A percentile compares a stretch with the other conserved stretches of the same genome.
These are phyloP conservation scores for Candida broadrunensis DNA, from an alignment of 805 yeast species.

Conservation along the genomic window DNA sequence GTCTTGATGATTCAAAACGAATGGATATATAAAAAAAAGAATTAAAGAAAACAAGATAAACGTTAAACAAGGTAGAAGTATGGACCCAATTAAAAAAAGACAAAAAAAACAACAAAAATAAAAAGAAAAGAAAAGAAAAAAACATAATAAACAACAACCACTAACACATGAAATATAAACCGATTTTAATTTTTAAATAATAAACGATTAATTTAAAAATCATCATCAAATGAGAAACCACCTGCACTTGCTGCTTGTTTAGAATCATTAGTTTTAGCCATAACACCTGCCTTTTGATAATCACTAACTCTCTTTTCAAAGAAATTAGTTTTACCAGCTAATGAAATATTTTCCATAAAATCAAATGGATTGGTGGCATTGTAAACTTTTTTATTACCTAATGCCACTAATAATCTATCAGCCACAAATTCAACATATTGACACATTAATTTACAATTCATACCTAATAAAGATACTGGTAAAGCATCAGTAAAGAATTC, in stretches of 20 bases:
- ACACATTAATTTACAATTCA: conserved; percentile 92
- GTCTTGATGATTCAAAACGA: too few relatives aligned
- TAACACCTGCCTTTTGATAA: conserved; percentile 99
- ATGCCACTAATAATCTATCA: conserved; percentile 86
- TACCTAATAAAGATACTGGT: conserved; percentile 90
- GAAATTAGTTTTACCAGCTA: conserved; percentile 98
- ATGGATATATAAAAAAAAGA: too few relatives aligned
- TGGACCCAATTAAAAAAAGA: not conserved
- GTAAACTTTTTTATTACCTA: conserved; percentile 88
- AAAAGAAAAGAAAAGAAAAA: not conserved
- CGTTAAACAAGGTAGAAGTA: too few relatives aligned
- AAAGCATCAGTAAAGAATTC: conserved; percentile 93
- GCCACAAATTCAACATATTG: conserved; percentile 98
- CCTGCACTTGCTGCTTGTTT: conserved; percentile 46
- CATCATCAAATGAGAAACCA: conserved; percentile 87
- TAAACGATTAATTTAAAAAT: conserved; percentile 51
- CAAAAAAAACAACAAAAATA: not conserved
- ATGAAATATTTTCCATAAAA: conserved; percentile 97
- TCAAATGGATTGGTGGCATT: conserved; percentile 93
- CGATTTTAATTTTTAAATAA: too few relatives aligned
- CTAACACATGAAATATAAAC: not conserved
- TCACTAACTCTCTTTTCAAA: conserved; percentile 98
- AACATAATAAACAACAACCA: not conserved
- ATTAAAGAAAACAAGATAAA: too few relatives aligned
- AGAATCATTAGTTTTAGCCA: conserved; percentile 66